Percentiles rank a stretch among this genome's conserved stretches.
Conservation (phyloP, 345 rosid species). For the Luvunga scandens region DNA sequence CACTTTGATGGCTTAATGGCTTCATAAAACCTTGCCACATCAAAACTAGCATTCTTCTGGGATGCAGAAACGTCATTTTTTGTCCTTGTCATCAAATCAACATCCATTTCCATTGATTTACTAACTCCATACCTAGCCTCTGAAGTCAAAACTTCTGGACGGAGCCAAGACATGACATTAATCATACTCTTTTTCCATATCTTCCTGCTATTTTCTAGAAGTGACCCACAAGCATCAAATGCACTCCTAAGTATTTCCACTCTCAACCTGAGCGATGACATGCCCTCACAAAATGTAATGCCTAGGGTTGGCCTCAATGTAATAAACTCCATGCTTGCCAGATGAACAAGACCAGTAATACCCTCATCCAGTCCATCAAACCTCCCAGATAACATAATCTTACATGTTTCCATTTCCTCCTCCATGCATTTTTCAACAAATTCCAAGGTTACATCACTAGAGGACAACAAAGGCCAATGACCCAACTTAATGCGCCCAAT, state of each 20-base stretch:
- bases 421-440: slow-evolving; percentile 37
- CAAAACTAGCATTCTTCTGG: slow-evolving; percentile 51
- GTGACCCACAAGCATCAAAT: slow-evolving; percentile 73
- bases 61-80: slow-evolving; percentile 30
- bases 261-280: slow-evolving; percentile 60
- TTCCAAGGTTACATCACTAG: slow-evolving; percentile 58
- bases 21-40: slow-evolving; percentile 84
- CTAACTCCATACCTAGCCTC: slow-evolving; percentile 64
- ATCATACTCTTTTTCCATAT: slow-evolving; percentile 88
- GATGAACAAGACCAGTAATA: slow-evolving; percentile 77
- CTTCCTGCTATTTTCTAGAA: slow-evolving; percentile 63
- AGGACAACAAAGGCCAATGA: slow-evolving; percentile 79
- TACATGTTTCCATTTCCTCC: slow-evolving; percentile 31
- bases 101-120: slow-evolving; percentile 29
- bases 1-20: slow-evolving; percentile 94
- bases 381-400: slow-evolving; percentile 58
- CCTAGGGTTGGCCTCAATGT: slow-evolving; percentile 60
- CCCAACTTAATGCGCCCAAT: slow-evolving; percentile 77
- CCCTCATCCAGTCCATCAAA: slow-evolving; percentile 90
- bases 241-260: slow-evolving; percentile 70
- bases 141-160: slow-evolving; percentile 85
- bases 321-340: slow-evolving; percentile 60
- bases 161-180: slow-evolving; percentile 88
- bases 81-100: slow-evolving; percentile 19
- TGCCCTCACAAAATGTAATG: slow-evolving; percentile 29